phyloP scores from a whole-genome alignment of 2,329 filamentous ascomycete genomes.

The Monosporascus sp. region DNA sequence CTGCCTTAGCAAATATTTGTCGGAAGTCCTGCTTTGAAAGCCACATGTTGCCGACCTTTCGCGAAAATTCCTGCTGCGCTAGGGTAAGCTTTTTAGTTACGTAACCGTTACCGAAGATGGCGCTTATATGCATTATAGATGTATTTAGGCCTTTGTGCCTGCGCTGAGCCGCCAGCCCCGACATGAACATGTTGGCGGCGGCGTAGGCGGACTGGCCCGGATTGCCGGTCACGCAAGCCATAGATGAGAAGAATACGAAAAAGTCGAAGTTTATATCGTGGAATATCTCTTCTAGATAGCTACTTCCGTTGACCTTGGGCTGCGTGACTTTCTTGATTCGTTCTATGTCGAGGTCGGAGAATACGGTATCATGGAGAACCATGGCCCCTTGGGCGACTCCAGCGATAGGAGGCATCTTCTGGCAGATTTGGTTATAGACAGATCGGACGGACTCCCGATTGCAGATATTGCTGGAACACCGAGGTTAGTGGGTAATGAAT shows the following conservation, averaged over 20 bases:
- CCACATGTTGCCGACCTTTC: background rate
- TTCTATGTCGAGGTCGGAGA: slow-evolving; percentile 21
- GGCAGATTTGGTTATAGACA: slow-evolving; percentile 7
- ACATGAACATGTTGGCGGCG: background rate
- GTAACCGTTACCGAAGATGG: background rate
- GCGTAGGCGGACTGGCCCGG: background rate
- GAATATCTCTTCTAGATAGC: slow-evolving; percentile 28
- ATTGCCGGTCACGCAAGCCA: background rate
- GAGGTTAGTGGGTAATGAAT: background rate
- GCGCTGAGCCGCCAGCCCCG: background rate
- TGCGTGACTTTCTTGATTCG: slow-evolving; percentile 17
- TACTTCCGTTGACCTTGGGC: slow-evolving; percentile 31
- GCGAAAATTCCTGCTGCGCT: background rate
- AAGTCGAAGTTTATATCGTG: slow-evolving; percentile 27
- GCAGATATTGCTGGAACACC: slow-evolving; percentile 15
- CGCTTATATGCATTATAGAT: background rate
- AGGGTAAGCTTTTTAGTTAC: background rate
- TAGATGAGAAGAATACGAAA: slow-evolving; percentile 27
- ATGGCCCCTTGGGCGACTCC: slow-evolving; percentile 41
- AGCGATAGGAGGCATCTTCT: slow-evolving; percentile 27
- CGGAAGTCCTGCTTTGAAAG: background rate
- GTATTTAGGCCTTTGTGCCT: background rate
- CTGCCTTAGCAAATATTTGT: background rate
- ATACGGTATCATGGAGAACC: slow-evolving; percentile 33
- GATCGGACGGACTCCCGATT: slow-evolving; percentile 9